phyloP scores from a whole-genome alignment of 2,329 filamentous ascomycete species.

The Phaeosphaeria sp. region DNA sequence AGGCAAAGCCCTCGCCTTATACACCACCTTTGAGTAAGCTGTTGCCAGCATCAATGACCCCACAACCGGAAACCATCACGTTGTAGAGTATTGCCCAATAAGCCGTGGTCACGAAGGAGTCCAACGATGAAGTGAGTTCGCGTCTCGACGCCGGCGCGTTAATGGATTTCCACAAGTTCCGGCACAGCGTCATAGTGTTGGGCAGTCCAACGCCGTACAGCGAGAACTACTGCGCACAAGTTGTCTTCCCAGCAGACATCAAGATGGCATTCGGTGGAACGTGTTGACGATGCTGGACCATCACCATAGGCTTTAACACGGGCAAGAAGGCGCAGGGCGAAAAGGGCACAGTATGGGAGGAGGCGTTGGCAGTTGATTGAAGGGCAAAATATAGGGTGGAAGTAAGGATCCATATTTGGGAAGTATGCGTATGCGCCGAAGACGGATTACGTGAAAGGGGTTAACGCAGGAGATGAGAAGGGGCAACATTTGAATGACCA shows the following conservation, averaged over 20 bases:
- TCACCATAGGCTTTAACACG: slow-evolving; percentile 75
- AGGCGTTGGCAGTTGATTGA: slow-evolving; percentile 72
- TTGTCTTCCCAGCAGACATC: slow-evolving; percentile 54
- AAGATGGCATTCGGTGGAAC: slow-evolving; percentile 51
- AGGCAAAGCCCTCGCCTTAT: slow-evolving; percentile 10
- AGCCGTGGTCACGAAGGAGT: slow-evolving; percentile 22
- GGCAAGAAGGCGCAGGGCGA: slow-evolving; percentile 65
- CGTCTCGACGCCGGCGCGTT: slow-evolving; percentile 57
- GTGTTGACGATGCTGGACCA: slow-evolving; percentile 70
- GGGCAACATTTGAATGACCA: too few species aligned
- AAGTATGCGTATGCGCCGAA: slow-evolving; percentile 14
- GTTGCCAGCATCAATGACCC: slow-evolving; percentile 41
- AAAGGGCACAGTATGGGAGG: slow-evolving; percentile 69
- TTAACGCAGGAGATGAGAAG: slow-evolving; percentile 9
- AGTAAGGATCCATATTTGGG: slow-evolving; percentile 75
- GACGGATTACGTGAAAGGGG: slow-evolving; percentile 7
- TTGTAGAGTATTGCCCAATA: slow-evolving; percentile 27
- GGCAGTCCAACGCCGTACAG: slow-evolving; percentile 65
- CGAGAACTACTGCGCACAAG: slow-evolving; percentile 75
- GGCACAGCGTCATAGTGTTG: slow-evolving; percentile 74
- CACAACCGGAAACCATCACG: slow-evolving; percentile 44
- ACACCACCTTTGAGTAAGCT: slow-evolving; percentile 43
- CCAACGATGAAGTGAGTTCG: slow-evolving; percentile 20
- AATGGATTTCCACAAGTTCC: slow-evolving; percentile 72
- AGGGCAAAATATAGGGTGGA: slow-evolving; percentile 70